These are phyloP conservation scores for Lachnellula subtilissima DNA, from an alignment of 2,329 filamentous ascomycete species.

Conservation along the genomic window DNA sequence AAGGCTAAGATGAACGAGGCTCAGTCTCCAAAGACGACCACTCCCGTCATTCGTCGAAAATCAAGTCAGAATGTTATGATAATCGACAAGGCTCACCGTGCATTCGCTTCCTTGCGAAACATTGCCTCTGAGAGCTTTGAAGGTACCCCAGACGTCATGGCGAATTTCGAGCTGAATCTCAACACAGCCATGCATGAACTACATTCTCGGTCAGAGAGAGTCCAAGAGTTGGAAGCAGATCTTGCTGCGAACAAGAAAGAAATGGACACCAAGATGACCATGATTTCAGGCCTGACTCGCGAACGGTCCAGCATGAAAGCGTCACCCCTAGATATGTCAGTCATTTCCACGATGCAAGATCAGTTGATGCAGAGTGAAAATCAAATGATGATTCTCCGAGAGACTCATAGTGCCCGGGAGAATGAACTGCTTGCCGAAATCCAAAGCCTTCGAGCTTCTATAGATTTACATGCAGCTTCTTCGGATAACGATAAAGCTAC, in stretches of 20 bases:
- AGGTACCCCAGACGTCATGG: conserved; percentile 73
- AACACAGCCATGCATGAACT: conserved; percentile 92
- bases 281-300: conserved; percentile 89
- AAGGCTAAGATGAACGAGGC: conserved; percentile 60
- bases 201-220: conserved; percentile 78
- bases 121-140: conserved; percentile 86
- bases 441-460: conserved; percentile 51
- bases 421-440: conserved; percentile 69
- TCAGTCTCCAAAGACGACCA: conserved; percentile 56
- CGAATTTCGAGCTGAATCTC: conserved; percentile 88
- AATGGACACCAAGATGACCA: conserved; percentile 93
- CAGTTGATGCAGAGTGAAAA: conserved; percentile 84
- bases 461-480: conserved; percentile 15
- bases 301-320: conserved; percentile 85
- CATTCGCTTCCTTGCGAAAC: conserved; percentile 82
- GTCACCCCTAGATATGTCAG: conserved; percentile 83
- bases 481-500: conserved; percentile 14
- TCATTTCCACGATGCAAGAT: conserved; percentile 80
- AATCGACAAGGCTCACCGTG: conserved; percentile 86
- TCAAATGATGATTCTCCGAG: conserved; percentile 69
- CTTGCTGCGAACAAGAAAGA: conserved; percentile 82
- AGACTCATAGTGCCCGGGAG: conserved; percentile 69
- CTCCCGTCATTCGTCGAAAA: conserved; percentile 84
- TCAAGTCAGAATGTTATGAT: conserved; percentile 85
- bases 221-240: conserved; percentile 84